These are phyloP conservation scores for Globisporangium paddicum DNA, from an alignment of 352 stramenopile species.

Conservation along the genomic window DNA sequence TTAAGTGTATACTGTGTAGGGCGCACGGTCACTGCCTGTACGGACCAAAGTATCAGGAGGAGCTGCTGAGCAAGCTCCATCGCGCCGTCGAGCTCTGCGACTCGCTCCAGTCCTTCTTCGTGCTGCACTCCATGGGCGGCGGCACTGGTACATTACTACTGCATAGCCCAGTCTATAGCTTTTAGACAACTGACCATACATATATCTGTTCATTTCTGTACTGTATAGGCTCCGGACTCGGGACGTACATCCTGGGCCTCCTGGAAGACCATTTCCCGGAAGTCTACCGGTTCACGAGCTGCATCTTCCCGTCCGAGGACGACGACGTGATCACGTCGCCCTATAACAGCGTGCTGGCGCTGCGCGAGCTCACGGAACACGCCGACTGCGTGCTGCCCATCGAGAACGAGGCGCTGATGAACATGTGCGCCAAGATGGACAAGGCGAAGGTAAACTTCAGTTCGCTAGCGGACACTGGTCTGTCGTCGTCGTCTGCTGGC, in stretches of 20 bases:
- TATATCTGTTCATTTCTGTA: background rate
- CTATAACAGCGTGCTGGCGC: conserved; percentile 88
- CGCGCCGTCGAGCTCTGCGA: conserved; percentile 82
- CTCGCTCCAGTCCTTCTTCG: conserved; percentile 91
- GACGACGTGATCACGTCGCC: conserved; percentile 92
- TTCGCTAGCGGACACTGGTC: conserved; percentile 10
- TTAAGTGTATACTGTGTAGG: conserved; percentile 17
- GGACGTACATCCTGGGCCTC: conserved; percentile 84
- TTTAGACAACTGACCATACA: background rate
- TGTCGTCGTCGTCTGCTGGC: background rate
- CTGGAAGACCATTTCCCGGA: conserved; percentile 85
- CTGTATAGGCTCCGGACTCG: conserved; percentile 72
- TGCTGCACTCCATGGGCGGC: conserved; percentile 91
- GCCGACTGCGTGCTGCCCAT: conserved; percentile 90
- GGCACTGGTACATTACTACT: conserved; percentile 62
- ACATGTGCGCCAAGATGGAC: conserved; percentile 52
- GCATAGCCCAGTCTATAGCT: background rate
- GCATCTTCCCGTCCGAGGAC: conserved; percentile 83
- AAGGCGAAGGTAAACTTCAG: conserved; percentile 10
- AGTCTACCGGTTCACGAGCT: conserved; percentile 78
- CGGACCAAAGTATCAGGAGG: conserved; percentile 83
- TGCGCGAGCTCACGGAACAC: conserved; percentile 80
- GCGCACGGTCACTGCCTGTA: conserved; percentile 89
- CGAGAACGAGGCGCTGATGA: conserved; percentile 87
- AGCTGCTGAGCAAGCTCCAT: conserved; percentile 68